A percentile compares a stretch with the other conserved stretches of the same genome.
Conservation (phyloP, 177 flowering plant species). For the Vitis hybrid region DNA sequence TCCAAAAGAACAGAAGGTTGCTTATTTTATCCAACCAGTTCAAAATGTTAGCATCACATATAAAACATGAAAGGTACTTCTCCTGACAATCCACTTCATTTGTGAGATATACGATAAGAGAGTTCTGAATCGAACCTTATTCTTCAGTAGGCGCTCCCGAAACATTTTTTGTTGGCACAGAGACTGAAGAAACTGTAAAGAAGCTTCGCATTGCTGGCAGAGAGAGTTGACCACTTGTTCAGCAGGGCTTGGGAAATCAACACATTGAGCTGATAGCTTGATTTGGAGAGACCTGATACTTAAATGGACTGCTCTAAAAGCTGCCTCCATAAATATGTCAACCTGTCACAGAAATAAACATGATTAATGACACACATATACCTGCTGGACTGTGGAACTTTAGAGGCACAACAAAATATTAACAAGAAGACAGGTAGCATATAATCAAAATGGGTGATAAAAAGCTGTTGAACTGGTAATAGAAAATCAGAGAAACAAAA, state of each 20-base stretch:
- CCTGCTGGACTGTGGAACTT: not conserved
- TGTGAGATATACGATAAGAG: slow-evolving; percentile 1
- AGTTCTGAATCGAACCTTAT: slow-evolving; percentile 57
- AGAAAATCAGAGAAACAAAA: not conserved
- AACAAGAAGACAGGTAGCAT: not conserved
- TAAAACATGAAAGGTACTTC: not conserved
- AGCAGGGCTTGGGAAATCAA: slow-evolving; percentile 31
- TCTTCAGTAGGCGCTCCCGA: slow-evolving; percentile 82
- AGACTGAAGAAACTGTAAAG: slow-evolving; percentile 80
- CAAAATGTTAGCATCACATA: not conserved
- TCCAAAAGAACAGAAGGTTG: not conserved
- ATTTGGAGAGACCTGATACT: slow-evolving; percentile 55
- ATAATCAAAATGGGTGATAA: not conserved
- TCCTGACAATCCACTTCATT: not conserved
- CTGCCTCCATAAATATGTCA: slow-evolving; percentile 80
- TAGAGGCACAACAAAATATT: not conserved
- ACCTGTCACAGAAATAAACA: slow-evolving; percentile 51
- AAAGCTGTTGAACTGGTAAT: not conserved
- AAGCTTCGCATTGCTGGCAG: slow-evolving; percentile 91
- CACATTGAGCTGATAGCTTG: slow-evolving; percentile 43
- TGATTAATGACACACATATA: slow-evolving; percentile 9
- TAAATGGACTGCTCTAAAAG: slow-evolving; percentile 69
- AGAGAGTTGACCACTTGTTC: slow-evolving; percentile 49
- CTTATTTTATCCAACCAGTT: not conserved
- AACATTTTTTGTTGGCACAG: slow-evolving; percentile 82